Evolutionary conservation across 441 rosid species (phyloP).

Genomic region (Bocquillonia castaneifolia): DNA sequence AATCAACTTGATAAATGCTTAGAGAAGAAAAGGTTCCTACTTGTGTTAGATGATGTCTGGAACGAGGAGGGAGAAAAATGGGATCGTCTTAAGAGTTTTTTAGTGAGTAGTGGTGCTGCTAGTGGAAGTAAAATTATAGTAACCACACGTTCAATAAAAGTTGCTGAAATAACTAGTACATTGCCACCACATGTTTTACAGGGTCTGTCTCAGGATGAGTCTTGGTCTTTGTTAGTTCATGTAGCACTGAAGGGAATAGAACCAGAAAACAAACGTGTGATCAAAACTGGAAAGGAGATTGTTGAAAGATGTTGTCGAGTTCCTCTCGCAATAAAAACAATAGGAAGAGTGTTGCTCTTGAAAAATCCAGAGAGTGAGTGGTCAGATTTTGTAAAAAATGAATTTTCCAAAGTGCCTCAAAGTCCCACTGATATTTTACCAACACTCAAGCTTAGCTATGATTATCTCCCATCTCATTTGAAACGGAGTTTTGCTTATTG

Average conservation of each 20-base stretch:
- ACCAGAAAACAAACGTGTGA: not conserved
- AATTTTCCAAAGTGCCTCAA: not conserved
- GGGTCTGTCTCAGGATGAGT: conserved; percentile 10
- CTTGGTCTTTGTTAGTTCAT: conserved; percentile 25
- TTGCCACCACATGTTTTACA: not conserved
- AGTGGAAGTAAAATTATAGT: conserved; percentile 30
- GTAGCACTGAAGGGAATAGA: conserved; percentile 14
- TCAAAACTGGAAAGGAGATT: conserved; percentile 1
- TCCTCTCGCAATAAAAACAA: conserved; percentile 26
- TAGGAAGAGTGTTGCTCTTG: conserved; percentile 22
- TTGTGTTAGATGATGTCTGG: conserved; percentile 42
- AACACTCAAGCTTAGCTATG: conserved; percentile 22
- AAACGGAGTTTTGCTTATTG: conserved; percentile 30
- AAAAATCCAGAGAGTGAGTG: conserved; percentile 18
- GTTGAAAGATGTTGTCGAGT: conserved; percentile 23
- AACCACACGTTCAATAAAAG: conserved; percentile 26
- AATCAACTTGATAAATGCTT: conserved; percentile 15
- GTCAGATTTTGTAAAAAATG: conserved; percentile 9
- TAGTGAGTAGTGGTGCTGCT: conserved; percentile 19
- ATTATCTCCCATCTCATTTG: conserved; percentile 20
- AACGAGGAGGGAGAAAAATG: conserved; percentile 28
- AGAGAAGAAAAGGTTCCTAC: conserved; percentile 20
- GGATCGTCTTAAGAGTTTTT: conserved; percentile 12
- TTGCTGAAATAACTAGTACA: conserved; percentile 18
- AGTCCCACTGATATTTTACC: not conserved